Percentiles rank a stretch among this genome's conserved stretches.
These are phyloP conservation scores for Tulasnella sp. DNA, from an alignment of 768 basidiomycete species.

Conservation along the genomic window DNA sequence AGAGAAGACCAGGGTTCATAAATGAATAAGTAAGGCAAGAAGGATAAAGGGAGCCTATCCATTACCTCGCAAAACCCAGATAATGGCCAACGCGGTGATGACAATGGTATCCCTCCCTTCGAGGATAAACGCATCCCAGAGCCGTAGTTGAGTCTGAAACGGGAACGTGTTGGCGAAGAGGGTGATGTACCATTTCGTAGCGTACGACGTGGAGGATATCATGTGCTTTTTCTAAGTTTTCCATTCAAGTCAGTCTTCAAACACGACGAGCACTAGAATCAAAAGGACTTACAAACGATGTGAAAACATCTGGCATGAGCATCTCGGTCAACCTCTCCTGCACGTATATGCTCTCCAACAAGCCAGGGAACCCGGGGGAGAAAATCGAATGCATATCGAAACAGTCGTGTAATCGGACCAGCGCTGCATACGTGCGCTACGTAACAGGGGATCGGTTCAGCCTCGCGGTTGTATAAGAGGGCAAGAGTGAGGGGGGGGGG, in stretches of 20 bases:
- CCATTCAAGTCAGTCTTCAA: not conserved
- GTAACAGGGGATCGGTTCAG: not conserved
- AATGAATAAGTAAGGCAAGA: slow-evolving; percentile 1
- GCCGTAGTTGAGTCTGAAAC: slow-evolving; percentile 83
- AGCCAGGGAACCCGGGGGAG: slow-evolving; percentile 87
- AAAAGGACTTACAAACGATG: slow-evolving; percentile 47
- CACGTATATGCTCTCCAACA: slow-evolving; percentile 91
- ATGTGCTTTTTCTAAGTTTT: slow-evolving; percentile 52
- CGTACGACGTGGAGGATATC: slow-evolving; percentile 89
- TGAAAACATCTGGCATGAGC: slow-evolving; percentile 83
- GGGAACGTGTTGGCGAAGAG: slow-evolving; percentile 92
- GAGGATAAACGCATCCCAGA: slow-evolving; percentile 90
- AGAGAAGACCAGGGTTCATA: no score
- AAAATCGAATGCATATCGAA: slow-evolving; percentile 86
- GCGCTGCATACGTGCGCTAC: slow-evolving; percentile 61
- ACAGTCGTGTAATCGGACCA: slow-evolving; percentile 80
- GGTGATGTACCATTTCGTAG: slow-evolving; percentile 99
- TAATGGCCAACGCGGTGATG: slow-evolving; percentile 71
- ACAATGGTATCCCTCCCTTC: slow-evolving; percentile 87
- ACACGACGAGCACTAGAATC: not conserved
- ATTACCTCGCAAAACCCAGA: slow-evolving; percentile 84
- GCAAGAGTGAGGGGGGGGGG: not conserved
- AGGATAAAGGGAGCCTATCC: slow-evolving; percentile 7
- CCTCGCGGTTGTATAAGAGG: not conserved
- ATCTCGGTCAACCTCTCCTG: slow-evolving; percentile 82